Conservation (phyloP, 2,329 filamentous ascomycete species). For the Fusarium luffae region DNA sequence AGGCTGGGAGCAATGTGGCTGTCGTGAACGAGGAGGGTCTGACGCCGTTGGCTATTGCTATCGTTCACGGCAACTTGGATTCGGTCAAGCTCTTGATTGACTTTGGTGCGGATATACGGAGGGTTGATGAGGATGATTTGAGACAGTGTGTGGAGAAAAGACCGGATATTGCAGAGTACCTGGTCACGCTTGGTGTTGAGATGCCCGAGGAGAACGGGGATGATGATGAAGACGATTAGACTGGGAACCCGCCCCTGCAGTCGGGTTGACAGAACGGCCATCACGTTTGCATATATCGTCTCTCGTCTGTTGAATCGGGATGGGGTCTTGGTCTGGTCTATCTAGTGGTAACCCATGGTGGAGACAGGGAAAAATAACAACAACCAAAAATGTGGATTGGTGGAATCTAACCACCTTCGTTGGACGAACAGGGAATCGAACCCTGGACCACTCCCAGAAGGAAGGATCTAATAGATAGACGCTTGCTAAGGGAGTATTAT, state of each 20-base stretch:
- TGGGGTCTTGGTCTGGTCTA: too few relatives aligned
- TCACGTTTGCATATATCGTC: background rate
- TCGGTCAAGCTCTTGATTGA: constrained; percentile 12
- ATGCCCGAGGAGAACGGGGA: background rate
- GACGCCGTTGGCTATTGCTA: background rate
- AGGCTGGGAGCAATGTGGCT: background rate
- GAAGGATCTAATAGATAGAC: background rate
- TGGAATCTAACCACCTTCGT: background rate
- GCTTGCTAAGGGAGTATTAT: background rate
- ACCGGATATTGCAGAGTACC: background rate
- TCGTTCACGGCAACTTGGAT: background rate
- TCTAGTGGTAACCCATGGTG: background rate
- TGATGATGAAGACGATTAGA: background rate
- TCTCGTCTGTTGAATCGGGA: too few relatives aligned
- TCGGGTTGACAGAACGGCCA: background rate
- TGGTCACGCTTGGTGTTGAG: background rate
- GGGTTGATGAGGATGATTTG: constrained; percentile 1
- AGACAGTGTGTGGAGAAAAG: background rate
- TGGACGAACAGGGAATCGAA: background rate
- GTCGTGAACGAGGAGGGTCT: background rate
- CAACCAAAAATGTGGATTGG: background rate
- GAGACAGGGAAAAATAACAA: background rate
- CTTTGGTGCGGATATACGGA: too few relatives aligned
- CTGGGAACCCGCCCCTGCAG: too few relatives aligned
- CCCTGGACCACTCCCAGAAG: background rate